Percentiles rank a stretch among this genome's conserved stretches.
These are phyloP conservation scores for Parmelia sp. DNA, from an alignment of 495 filamentous ascomycete species.

Conservation along the genomic window DNA sequence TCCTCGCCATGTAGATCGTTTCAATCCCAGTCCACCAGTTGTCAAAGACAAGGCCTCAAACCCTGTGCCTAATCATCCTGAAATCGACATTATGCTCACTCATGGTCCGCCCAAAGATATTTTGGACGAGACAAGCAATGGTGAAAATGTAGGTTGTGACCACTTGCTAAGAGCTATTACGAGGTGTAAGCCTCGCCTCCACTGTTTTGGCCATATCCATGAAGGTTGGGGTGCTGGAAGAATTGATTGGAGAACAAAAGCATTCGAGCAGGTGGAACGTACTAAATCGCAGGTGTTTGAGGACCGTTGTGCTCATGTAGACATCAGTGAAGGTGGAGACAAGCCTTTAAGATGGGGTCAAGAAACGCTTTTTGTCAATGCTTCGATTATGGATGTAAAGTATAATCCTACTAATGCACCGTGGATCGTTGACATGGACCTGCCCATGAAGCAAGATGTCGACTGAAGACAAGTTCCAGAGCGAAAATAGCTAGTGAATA, in stretches of 20 bases:
- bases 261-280: constrained; percentile 19
- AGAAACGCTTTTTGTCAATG: constrained; percentile 70
- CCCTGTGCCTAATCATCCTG: constrained; percentile 39
- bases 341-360: constrained; percentile 40
- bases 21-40: constrained; percentile 34
- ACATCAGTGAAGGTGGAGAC: constrained; percentile 33
- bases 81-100: constrained; percentile 62
- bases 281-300: constrained; percentile 39
- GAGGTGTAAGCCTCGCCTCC: constrained; percentile 43
- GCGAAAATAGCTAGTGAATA: not conserved
- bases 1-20: constrained; percentile 44
- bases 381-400: constrained; percentile 48
- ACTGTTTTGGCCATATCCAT: constrained; percentile 60
- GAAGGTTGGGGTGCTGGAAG: constrained; percentile 65
- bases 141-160: constrained; percentile 42
- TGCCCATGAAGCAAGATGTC: constrained; percentile 30
- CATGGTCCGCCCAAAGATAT: constrained; percentile 64
- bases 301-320: constrained; percentile 38
- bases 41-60: constrained; percentile 28
- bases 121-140: constrained; percentile 42
- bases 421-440: constrained; percentile 60
- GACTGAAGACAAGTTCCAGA: not conserved
- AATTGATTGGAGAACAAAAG: constrained; percentile 45
- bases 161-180: constrained; percentile 40
- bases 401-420: constrained; percentile 50